phyloP scores from a whole-genome alignment of 2,329 filamentous ascomycete species.

The Pezicula carpinea region DNA sequence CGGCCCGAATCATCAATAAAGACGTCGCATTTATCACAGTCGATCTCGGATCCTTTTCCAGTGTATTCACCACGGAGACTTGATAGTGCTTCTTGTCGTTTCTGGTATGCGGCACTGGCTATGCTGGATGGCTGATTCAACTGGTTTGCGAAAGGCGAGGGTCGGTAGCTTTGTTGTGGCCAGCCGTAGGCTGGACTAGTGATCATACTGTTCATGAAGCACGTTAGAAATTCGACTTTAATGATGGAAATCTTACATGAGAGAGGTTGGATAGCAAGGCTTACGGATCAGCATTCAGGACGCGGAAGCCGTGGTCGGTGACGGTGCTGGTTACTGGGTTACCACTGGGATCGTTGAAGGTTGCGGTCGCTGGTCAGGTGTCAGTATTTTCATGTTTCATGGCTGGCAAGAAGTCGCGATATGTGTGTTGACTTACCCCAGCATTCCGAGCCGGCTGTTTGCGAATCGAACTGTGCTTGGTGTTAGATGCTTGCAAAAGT shows the following conservation, averaged over 20 bases:
- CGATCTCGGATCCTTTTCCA: background rate
- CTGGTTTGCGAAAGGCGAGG: too few species aligned
- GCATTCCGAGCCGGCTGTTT: constrained; percentile 7
- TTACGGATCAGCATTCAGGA: constrained; percentile 9
- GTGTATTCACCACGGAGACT: background rate
- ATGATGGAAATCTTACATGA: background rate
- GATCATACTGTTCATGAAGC: background rate
- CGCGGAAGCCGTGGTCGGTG: constrained; percentile 11
- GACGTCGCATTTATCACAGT: background rate
- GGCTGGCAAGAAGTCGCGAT: background rate
- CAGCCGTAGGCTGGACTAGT: background rate
- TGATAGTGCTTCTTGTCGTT: background rate
- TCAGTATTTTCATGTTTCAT: background rate
- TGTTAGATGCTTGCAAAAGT: background rate
- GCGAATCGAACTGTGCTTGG: constrained; percentile 6
- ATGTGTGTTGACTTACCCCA: constrained; percentile 2
- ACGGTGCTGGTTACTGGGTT: constrained; percentile 3
- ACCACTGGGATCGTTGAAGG: constrained; percentile 4
- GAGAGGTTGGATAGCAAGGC: background rate
- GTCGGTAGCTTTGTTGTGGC: background rate
- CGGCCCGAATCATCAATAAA: background rate
- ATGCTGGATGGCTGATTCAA: too few species aligned
- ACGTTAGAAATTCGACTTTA: background rate
- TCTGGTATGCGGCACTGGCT: too few species aligned
- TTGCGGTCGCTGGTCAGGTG: background rate